A percentile compares a stretch with the other conserved stretches of the same genome.
Evolutionary conservation across 2,329 filamentous ascomycete genomes (phyloP).

Genomic region (Aspergillus ruber): DNA sequence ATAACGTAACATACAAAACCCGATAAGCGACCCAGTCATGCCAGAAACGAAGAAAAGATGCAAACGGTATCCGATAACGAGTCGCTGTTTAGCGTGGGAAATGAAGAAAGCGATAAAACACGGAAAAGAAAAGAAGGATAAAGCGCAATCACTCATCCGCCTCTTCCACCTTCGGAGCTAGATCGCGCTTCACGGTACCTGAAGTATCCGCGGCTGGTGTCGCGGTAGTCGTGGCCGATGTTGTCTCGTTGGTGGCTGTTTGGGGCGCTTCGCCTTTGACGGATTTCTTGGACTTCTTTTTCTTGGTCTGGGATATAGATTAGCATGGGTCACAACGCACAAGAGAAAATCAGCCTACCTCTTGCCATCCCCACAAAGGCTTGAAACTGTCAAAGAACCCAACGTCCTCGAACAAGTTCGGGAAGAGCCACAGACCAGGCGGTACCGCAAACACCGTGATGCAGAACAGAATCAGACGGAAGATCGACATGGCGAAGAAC

Average conservation of each 20-base stretch:
- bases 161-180: constrained; percentile 43
- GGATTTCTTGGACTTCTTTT: constrained; percentile 37
- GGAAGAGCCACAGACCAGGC: constrained; percentile 95
- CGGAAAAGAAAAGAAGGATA: background rate
- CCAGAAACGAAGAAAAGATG: background rate
- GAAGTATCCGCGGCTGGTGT: constrained; percentile 29
- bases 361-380: constrained; percentile 96
- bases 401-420: constrained; percentile 96
- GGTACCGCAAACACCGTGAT: constrained; percentile 78
- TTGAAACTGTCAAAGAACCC: constrained; percentile 97
- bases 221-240: constrained; percentile 30
- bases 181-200: constrained; percentile 31
- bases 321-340: too few relatives aligned
- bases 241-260: constrained; percentile 7
- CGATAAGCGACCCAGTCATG: too few relatives aligned
- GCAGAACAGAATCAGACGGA: constrained; percentile 90
- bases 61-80: too few relatives aligned
- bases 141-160: constrained; percentile 28
- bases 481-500: constrained; percentile 97
- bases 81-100: background rate
- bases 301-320: constrained; percentile 26
- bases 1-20: too few relatives aligned
- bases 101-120: background rate
- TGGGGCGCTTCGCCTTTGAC: constrained; percentile 16
- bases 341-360: too few relatives aligned